These are phyloP conservation scores for Candida ascalaphidarum DNA, from an alignment of 805 yeast genomes.

Conservation along the genomic window DNA sequence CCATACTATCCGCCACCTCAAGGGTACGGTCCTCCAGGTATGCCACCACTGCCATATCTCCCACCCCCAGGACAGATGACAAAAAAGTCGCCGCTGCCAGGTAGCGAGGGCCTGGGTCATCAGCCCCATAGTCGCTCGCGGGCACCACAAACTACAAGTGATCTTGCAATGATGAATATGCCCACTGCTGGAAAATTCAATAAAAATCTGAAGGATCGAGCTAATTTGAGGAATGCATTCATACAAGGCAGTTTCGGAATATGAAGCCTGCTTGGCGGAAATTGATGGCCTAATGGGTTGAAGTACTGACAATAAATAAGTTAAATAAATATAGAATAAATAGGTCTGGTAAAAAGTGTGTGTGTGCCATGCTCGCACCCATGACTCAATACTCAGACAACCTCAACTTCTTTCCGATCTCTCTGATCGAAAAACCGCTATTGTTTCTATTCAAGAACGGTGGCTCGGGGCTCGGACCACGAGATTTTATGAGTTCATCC, in stretches of 20 bases:
- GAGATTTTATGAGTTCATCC: constrained; percentile 34
- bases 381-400: constrained; percentile 48
- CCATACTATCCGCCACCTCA: constrained; percentile 1
- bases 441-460: constrained; percentile 30
- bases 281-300: too few relatives aligned
- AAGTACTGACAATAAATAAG: background rate
- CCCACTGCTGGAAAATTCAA: constrained; percentile 34
- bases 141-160: constrained; percentile 26
- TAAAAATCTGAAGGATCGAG: constrained; percentile 42
- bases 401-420: constrained; percentile 57
- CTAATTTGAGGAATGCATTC: constrained; percentile 53
- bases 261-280: constrained; percentile 10
- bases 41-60: constrained; percentile 8
- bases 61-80: constrained; percentile 5
- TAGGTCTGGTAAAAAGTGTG: too few relatives aligned
- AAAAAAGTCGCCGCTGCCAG: too few relatives aligned
- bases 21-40: constrained; percentile 5
- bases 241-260: constrained; percentile 65
- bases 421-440: constrained; percentile 36
- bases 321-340: background rate
- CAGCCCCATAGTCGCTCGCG: too few relatives aligned
- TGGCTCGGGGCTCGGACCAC: constrained; percentile 55
- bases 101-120: too few relatives aligned
- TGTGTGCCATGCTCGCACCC: too few relatives aligned
- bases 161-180: constrained; percentile 35